Conservation (phyloP, 768 basidiomycete species). For the Amanita molliuscula region DNA sequence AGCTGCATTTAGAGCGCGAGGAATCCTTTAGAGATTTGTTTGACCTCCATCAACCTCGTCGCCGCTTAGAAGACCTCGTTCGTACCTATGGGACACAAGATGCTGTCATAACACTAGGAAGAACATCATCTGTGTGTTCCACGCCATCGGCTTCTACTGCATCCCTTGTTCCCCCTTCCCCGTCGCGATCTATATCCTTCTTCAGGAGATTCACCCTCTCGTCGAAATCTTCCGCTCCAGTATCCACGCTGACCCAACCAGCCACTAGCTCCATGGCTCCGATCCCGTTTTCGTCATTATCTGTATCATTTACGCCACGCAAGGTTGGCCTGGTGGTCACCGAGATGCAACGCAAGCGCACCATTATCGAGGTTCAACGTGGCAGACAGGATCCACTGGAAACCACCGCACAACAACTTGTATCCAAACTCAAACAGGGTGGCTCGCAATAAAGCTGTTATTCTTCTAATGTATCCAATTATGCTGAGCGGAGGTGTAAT, state of each 20-base stretch:
- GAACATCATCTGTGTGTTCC: conserved; percentile 1
- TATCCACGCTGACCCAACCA: conserved; percentile 2
- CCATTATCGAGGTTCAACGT: conserved; percentile 43
- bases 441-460: conserved; percentile 3
- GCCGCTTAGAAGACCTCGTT: conserved; percentile 69
- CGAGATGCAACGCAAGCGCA: conserved; percentile 30
- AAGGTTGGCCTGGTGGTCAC: conserved; percentile 27
- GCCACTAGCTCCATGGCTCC: conserved; percentile 12
- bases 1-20: conserved; percentile 65
- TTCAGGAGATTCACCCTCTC: neutral
- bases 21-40: conserved; percentile 76
- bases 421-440: conserved; percentile 38
- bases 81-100: conserved; percentile 28
- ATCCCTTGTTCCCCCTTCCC: conserved; percentile 2
- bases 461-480: no score
- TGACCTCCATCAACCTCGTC: conserved; percentile 64
- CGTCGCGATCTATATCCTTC: conserved; percentile 5
- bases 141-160: neutral
- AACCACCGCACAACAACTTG: conserved; percentile 39
- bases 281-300: conserved; percentile 26
- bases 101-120: conserved; percentile 26
- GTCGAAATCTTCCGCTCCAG: conserved; percentile 3
- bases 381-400: conserved; percentile 47
- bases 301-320: conserved; percentile 32
- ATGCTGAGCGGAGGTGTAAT: no score